Percentiles rank a stretch among this genome's conserved stretches.
Evolutionary conservation across 352 stramenopile genomes (phyloP).

Genomic region (Albugo candida): DNA sequence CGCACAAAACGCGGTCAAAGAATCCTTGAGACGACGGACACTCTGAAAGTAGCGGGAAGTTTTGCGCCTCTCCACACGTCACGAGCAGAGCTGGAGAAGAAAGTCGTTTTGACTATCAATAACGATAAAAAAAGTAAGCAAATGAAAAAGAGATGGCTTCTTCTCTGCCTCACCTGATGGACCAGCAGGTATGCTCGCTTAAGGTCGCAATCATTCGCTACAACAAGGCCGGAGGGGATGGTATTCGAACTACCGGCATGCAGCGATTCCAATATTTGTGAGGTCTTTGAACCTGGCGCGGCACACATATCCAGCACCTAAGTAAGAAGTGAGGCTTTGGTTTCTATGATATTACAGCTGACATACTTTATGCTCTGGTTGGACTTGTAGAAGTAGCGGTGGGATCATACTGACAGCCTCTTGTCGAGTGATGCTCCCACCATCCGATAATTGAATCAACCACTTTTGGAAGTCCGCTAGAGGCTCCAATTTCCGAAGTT

Average conservation of each 20-base stretch:
- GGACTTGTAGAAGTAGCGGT: slow-evolving; percentile 89
- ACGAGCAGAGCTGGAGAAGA: slow-evolving; percentile 87
- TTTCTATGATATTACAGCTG: background rate
- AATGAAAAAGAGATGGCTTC: background rate
- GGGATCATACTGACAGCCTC: slow-evolving; percentile 99
- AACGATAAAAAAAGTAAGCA: background rate
- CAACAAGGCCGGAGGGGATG: slow-evolving; percentile 79
- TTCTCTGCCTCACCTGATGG: slow-evolving; percentile 55
- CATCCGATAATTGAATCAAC: slow-evolving; percentile 88
- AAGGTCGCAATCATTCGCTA: slow-evolving; percentile 94
- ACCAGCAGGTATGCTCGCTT: slow-evolving; percentile 98
- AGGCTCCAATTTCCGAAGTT: slow-evolving; percentile 82
- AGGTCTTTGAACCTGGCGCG: slow-evolving; percentile 97
- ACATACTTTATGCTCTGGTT: slow-evolving; percentile 78
- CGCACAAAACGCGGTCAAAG: slow-evolving; percentile 97
- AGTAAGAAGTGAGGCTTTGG: background rate
- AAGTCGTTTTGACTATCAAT: slow-evolving; percentile 82
- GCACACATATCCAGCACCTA: slow-evolving; percentile 95
- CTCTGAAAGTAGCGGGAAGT: slow-evolving; percentile 83
- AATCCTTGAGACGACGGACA: slow-evolving; percentile 19
- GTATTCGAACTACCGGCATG: slow-evolving; percentile 62
- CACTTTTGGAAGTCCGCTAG: slow-evolving; percentile 90
- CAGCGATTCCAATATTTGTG: slow-evolving; percentile 91
- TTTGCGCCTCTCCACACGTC: slow-evolving; percentile 91
- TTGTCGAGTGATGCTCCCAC: slow-evolving; percentile 92